Evolutionary conservation across 2,329 filamentous ascomycete genomes (phyloP).

Genomic region (Cadophora luteo-olivacea): DNA sequence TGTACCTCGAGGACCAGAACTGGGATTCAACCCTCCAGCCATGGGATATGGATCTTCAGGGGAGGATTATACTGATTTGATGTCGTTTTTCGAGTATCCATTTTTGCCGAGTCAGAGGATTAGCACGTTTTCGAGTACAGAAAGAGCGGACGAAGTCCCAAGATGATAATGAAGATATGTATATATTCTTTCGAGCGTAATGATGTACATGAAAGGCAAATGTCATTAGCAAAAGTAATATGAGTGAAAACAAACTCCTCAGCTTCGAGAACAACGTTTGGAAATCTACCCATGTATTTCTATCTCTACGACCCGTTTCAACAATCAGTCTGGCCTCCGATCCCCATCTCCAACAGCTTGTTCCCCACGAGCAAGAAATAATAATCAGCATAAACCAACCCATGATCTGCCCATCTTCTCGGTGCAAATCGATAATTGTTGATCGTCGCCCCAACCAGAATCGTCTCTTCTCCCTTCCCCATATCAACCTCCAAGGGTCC

Average conservation of each 20-base stretch:
- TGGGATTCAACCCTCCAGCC: too few species aligned
- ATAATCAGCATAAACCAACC: neutral
- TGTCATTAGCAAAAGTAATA: too few species aligned
- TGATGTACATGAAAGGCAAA: too few species aligned
- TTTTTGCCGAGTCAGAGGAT: conserved; percentile 39
- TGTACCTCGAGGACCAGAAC: too few species aligned
- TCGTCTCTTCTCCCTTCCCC: conserved; percentile 48
- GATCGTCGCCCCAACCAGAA: conserved; percentile 54
- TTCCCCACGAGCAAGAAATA: neutral
- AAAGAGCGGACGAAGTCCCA: too few species aligned
- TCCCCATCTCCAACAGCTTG: neutral
- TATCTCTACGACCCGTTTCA: too few species aligned
- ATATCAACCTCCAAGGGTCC: conserved; percentile 37
- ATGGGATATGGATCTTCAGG: too few species aligned
- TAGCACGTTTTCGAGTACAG: conserved; percentile 36
- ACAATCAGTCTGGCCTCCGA: conserved; percentile 37
- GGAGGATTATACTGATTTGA: conserved; percentile 33
- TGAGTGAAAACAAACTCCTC: too few species aligned
- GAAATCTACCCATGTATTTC: too few species aligned
- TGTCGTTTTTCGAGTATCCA: conserved; percentile 38
- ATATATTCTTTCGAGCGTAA: conserved; percentile 25
- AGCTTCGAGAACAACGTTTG: too few species aligned
- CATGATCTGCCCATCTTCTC: neutral
- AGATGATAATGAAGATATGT: neutral
- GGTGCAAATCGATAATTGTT: conserved; percentile 46